phyloP scores from a whole-genome alignment of 257 asterid species.

The Solanum chilense region DNA sequence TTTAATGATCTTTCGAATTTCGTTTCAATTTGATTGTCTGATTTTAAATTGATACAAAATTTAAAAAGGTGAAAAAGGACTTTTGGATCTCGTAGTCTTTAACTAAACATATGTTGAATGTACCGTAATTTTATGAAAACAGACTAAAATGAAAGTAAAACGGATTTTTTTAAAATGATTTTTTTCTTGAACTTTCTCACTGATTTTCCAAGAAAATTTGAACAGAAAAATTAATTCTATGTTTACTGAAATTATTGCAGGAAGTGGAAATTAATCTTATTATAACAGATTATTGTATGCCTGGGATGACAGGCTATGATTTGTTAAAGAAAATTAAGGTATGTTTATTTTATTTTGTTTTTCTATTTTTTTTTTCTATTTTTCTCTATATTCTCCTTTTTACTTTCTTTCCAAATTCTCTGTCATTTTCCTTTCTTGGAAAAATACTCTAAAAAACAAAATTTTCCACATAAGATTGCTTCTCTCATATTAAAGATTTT shows the following conservation, averaged over 20 bases:
- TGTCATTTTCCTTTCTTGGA: not conserved
- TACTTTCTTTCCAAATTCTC: not conserved
- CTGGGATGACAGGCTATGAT: conserved; percentile 33
- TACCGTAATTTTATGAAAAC: not conserved
- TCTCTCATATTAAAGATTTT: not conserved
- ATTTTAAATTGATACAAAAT: fast-evolving
- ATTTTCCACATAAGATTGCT: not conserved
- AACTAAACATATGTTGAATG: not conserved
- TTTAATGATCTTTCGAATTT: not conserved
- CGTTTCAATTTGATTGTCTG: not conserved
- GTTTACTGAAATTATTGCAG: conserved; percentile 2
- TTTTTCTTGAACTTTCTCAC: not conserved
- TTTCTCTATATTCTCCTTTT: not conserved
- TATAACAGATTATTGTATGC: conserved; percentile 26
- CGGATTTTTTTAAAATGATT: not conserved
- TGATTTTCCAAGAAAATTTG: not conserved
- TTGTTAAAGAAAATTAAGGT: conserved; percentile 19
- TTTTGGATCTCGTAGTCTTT: not conserved
- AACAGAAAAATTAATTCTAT: not conserved
- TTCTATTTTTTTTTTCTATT: not conserved
- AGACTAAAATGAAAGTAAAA: not conserved
- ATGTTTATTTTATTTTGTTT: not conserved
- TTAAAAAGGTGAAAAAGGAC: not conserved
- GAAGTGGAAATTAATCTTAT: conserved; percentile 12
- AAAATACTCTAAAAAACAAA: not conserved